Percentiles rank a stretch among this genome's conserved stretches.
Conservation (phyloP, 805 yeast species). For the Saturnispora hagleri region DNA sequence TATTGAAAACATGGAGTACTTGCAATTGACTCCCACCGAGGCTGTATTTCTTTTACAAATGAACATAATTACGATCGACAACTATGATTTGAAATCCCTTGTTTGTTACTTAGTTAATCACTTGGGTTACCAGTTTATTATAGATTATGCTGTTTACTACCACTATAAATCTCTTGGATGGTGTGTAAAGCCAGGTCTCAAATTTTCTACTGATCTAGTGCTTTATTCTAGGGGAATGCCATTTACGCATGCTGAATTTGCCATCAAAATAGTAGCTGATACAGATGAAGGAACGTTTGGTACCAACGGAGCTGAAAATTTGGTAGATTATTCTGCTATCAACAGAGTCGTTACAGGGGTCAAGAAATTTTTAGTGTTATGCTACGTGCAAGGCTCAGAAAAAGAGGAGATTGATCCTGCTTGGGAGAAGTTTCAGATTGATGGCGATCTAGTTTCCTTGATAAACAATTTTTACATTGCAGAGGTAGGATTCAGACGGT, state of each 20-base stretch:
- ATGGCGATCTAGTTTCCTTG: constrained; percentile 21
- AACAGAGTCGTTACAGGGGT: constrained; percentile 85
- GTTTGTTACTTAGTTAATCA: constrained; percentile 12
- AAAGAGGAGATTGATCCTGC: constrained; percentile 16
- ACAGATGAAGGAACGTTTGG: constrained; percentile 2
- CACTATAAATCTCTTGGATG: constrained; percentile 85
- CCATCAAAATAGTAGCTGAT: constrained; percentile 31
- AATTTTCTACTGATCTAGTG: constrained; percentile 82
- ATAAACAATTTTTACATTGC: constrained; percentile 38
- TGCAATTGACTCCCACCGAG: constrained; percentile 73
- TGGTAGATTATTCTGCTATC: constrained; percentile 58
- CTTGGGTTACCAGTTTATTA: constrained; percentile 21
- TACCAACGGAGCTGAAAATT: constrained; percentile 14
- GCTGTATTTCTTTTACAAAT: constrained; percentile 52
- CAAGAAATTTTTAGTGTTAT: constrained; percentile 62
- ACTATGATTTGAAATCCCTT: constrained; percentile 5
- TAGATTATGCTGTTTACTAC: constrained; percentile 67
- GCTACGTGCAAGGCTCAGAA: constrained; percentile 53
- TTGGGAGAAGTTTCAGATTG: constrained; percentile 9
- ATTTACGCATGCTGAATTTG: constrained; percentile 86
- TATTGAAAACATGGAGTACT: constrained; percentile 31
- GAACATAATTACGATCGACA: constrained; percentile 25
- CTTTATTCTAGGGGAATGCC: constrained; percentile 92
- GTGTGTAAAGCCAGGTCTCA: constrained; percentile 89
- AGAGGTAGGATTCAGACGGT: constrained; percentile 66